These are phyloP conservation scores for Microstegium vimineum DNA, from an alignment of 176 grass and related monocot genomes.

Conservation along the genomic window DNA sequence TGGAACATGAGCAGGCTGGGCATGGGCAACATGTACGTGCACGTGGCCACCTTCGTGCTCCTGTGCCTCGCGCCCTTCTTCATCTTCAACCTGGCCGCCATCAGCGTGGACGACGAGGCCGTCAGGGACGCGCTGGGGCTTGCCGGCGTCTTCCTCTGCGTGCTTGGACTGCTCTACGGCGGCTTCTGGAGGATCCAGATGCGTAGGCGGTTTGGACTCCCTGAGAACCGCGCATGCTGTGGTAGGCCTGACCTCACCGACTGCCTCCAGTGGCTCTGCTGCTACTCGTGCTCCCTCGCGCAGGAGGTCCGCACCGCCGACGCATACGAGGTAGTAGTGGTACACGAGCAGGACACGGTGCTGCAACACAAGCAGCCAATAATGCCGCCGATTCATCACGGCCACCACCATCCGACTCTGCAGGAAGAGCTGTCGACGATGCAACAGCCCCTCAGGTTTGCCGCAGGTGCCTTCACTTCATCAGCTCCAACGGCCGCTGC, in stretches of 20 bases:
- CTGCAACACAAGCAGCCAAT: background rate
- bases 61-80: conserved; percentile 82
- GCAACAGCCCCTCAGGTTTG: conserved; percentile 13
- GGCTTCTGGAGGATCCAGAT: conserved; percentile 92
- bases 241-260: conserved; percentile 49
- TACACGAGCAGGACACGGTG: background rate
- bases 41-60: conserved; percentile 65
- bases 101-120: conserved; percentile 59
- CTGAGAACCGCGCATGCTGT: conserved; percentile 41
- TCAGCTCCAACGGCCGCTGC: background rate
- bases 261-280: conserved; percentile 62
- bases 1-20: conserved; percentile 74
- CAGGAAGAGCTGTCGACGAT: background rate
- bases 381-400: background rate
- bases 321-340: conserved; percentile 44
- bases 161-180: conserved; percentile 66
- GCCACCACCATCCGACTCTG: background rate
- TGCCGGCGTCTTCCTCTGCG: conserved; percentile 53
- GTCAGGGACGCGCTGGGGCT: conserved; percentile 46
- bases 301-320: conserved; percentile 75
- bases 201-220: conserved; percentile 62
- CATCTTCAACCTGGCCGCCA: conserved; percentile 72
- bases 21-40: conserved; percentile 78
- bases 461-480: conserved; percentile 13
- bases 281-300: conserved; percentile 59